A percentile compares a stretch with the other conserved stretches of the same genome.
Evolutionary conservation across 345 rosid genomes (phyloP).

Genomic region (Salix viminalis): DNA sequence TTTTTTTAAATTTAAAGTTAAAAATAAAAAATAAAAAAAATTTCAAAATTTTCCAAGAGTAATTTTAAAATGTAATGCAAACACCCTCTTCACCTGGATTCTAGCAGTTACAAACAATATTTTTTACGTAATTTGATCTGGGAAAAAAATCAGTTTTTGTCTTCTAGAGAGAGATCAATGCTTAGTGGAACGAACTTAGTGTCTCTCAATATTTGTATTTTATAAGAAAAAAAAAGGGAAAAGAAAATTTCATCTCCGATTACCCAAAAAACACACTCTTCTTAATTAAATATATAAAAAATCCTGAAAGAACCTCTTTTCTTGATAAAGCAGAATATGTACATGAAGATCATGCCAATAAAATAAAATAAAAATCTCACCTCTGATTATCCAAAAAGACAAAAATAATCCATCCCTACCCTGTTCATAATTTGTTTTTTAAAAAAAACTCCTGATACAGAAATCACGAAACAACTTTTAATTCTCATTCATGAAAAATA

Average conservation of each 20-base stretch:
- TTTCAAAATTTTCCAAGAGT: too few species aligned
- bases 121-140: not conserved
- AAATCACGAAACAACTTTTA: too few species aligned
- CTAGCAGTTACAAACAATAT: not conserved
- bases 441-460: too few species aligned
- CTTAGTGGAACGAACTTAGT: too few species aligned
- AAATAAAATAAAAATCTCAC: too few species aligned
- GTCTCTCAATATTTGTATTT: not conserved
- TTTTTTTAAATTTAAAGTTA: too few species aligned
- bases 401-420: too few species aligned
- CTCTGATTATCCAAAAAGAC: too few species aligned
- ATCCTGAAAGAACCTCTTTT: not conserved
- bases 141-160: not conserved
- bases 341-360: not conserved
- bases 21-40: too few species aligned
- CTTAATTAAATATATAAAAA: not conserved
- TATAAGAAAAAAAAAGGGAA: not conserved
- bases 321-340: not conserved
- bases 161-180: too few species aligned
- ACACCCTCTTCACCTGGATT: not conserved
- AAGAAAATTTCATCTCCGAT: not conserved
- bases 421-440: too few species aligned
- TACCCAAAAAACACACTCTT: not conserved
- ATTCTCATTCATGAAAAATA: not conserved
- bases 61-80: too few species aligned